Percentiles rank a stretch among this genome's conserved stretches.
These are phyloP conservation scores for Lipomyces anomalus DNA, from an alignment of 805 yeast genomes.

Conservation along the genomic window DNA sequence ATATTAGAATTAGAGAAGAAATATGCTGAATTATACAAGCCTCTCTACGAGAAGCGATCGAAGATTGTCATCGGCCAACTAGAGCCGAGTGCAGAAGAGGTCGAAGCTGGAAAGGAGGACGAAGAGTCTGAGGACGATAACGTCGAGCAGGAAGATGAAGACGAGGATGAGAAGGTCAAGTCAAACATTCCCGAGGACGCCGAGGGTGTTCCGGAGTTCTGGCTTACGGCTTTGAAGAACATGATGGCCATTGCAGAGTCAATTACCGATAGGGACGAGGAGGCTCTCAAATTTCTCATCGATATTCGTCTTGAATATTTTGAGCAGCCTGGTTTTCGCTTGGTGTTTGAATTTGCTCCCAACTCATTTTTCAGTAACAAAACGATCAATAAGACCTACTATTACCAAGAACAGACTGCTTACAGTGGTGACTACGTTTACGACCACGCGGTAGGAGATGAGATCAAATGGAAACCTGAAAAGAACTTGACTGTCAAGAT, in stretches of 20 bases:
- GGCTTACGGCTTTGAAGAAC: conserved; percentile 94
- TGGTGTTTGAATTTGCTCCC: conserved; percentile 70
- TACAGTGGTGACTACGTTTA: conserved; percentile 94
- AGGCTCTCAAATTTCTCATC: conserved; percentile 60
- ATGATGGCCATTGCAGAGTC: conserved; percentile 73
- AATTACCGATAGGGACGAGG: conserved; percentile 84
- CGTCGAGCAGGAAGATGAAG: conserved; percentile 40
- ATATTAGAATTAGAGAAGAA: conserved; percentile 79
- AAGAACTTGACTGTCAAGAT: conserved; percentile 77
- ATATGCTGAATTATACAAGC: conserved; percentile 64
- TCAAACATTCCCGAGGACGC: conserved; percentile 35
- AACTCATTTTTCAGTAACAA: conserved; percentile 75
- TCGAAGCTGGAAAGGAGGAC: conserved; percentile 64
- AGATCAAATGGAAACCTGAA: conserved; percentile 78
- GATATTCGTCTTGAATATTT: conserved; percentile 77
- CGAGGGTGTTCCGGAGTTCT: conserved; percentile 86
- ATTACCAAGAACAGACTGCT: conserved; percentile 88
- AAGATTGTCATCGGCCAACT: conserved; percentile 62
- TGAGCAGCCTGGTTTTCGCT: conserved; percentile 76
- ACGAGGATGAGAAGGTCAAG: conserved; percentile 43
- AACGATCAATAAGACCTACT: conserved; percentile 75
- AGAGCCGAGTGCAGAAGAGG: conserved; percentile 75
- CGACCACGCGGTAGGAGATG: conserved; percentile 91
- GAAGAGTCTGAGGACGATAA: conserved; percentile 40
- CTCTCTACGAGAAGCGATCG: conserved; percentile 68